Conservation (phyloP, 768 basidiomycete genomes). For the Cystofilobasidium ferigula region DNA sequence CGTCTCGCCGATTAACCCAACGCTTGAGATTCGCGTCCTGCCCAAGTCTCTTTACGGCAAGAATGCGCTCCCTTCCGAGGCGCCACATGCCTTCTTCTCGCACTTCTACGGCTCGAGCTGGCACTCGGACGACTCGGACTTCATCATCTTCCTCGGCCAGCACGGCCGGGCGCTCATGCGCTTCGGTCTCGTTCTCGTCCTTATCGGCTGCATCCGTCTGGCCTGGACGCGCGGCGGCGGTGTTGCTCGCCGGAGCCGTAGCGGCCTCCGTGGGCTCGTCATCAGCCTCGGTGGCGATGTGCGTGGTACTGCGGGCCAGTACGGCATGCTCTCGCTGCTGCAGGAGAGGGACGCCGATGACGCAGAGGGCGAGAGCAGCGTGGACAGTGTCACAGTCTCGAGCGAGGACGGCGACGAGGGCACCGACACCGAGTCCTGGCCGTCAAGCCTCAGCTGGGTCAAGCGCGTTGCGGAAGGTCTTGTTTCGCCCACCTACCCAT, state of each 20-base stretch:
- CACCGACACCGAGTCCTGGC: conserved; percentile 46
- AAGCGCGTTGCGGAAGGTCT: conserved; percentile 12
- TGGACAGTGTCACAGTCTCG: conserved; percentile 38
- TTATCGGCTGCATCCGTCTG: conserved; percentile 54
- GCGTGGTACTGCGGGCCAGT: background rate
- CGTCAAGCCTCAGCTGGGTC: conserved; percentile 6
- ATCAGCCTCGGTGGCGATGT: conserved; percentile 17
- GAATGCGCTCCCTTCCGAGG: conserved; percentile 71
- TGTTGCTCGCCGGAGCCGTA: conserved; percentile 31
- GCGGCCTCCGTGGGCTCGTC: conserved; percentile 22
- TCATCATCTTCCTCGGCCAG: conserved; percentile 77
- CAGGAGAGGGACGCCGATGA: conserved; percentile 12
- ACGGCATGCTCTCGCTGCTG: conserved; percentile 22
- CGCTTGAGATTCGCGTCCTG: conserved; percentile 69
- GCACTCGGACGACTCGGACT: conserved; percentile 97
- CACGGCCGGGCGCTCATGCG: conserved; percentile 87
- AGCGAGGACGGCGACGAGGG: conserved; percentile 41
- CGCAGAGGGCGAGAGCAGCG: conserved; percentile 2
- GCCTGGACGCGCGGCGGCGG: conserved; percentile 24
- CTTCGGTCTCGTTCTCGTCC: conserved; percentile 60
- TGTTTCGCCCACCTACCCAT: conserved; percentile 7
- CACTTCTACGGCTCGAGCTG: conserved; percentile 97
- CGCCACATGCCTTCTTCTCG: conserved; percentile 85
- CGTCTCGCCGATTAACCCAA: conserved; percentile 45
- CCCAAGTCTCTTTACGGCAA: conserved; percentile 98